Base-by-base conservation (phyloP, 805 yeast genomes). In the Candida patagonica region DNA sequence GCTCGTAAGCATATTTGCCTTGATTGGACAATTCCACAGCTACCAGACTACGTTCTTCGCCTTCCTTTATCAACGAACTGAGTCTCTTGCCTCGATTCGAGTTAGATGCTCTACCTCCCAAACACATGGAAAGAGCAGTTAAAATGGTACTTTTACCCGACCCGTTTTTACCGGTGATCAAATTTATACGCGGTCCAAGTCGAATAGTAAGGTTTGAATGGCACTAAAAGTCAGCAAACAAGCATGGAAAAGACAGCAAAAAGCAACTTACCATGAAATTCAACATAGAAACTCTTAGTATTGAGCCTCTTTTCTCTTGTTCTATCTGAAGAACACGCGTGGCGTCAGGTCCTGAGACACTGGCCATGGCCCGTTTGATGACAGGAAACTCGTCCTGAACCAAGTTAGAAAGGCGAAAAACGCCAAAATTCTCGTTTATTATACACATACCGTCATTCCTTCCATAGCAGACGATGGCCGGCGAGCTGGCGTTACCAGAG, bases 81-180 rank as follows among this genome's bases (percentile, higher is more conserved):
- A 85, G 63, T 7, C 78, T 72, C 12, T 74, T 65, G 5, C 95
- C 96, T 57, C 99, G 73, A 53, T 80, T 83, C 0, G 98, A 89
- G 37, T 78, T 85, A 16, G 78, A 67, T 1, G 96, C 96, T 50
- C 79, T 80, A 1, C 94, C 92, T 16, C 96, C 96, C 2, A 89
- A 60, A 2, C 95, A 89, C 4, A 86, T 79, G 6, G 88, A 76
- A 1, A 88, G 76, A 0, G 95, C 96, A 0, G 96, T 86, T 43
- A 88, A 62, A 15, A 88, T 71, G 1, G 96, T 94, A 55, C 85
- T 74, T 55, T 88, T 88, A 23, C 97, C 97, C 27, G 88, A 77
- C 2, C 97, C 97, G 54, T 88, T 88, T 42, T 80, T 69, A 16
- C 97, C 97, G 29, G 84, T 80, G 42, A 88, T 84, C 54, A 88